phyloP scores from a whole-genome alignment of 108 stramenopile genomes.

The Skeletonema marinoi region DNA sequence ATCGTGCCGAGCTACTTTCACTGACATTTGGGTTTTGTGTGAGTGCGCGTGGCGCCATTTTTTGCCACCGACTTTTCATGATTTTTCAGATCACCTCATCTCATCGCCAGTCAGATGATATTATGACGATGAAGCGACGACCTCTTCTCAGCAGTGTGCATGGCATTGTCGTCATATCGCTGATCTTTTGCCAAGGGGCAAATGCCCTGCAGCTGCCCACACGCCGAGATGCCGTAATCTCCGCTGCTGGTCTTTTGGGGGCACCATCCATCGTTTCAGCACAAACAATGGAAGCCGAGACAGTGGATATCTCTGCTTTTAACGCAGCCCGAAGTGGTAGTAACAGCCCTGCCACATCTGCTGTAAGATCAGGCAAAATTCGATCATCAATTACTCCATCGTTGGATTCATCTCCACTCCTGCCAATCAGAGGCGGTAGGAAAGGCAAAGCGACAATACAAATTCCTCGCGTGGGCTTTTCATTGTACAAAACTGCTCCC shows the following conservation, averaged over 20 bases:
- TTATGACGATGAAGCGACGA: too few relatives aligned
- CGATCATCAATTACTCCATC: constrained; percentile 21
- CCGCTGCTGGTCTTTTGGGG: background rate
- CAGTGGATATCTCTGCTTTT: constrained; percentile 41
- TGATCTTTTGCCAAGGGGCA: background rate
- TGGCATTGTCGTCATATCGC: background rate
- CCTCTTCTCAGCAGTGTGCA: too few relatives aligned
- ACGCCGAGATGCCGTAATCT: background rate
- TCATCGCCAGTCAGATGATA: too few relatives aligned
- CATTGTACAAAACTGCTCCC: constrained; percentile 72
- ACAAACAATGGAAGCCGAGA: constrained; percentile 11
- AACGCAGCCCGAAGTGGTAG: constrained; percentile 32
- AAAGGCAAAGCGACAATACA: constrained; percentile 28
- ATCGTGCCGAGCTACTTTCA: background rate
- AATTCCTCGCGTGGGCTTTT: constrained; percentile 76
- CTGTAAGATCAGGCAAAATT: background rate
- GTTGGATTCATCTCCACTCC: constrained; percentile 43
- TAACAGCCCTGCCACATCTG: background rate
- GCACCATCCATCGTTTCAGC: background rate
- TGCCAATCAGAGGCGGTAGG: constrained; percentile 44
- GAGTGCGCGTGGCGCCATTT: too few relatives aligned
- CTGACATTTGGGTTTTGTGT: background rate
- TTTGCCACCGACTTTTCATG: too few relatives aligned
- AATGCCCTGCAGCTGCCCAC: background rate
- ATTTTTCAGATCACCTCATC: too few relatives aligned